Conservation (phyloP, 139 green algal genomes). For the Chlamydomonas schloesseri region DNA sequence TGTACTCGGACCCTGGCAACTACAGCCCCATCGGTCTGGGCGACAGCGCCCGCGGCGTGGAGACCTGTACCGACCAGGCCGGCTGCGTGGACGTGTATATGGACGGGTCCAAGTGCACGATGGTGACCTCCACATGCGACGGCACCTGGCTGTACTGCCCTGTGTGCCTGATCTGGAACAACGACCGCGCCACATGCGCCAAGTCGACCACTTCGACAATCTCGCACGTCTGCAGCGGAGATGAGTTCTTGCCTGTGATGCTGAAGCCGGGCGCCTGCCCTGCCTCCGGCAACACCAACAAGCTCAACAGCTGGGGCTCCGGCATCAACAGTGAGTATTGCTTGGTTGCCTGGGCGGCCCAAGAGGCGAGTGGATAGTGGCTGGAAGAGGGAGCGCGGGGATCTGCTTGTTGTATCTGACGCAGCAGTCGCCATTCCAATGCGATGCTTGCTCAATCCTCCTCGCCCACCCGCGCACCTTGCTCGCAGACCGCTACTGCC, state of each 20-base stretch:
- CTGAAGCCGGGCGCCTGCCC: background rate
- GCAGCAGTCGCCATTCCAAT: too few species aligned
- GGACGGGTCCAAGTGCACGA: background rate
- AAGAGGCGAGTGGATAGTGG: too few species aligned
- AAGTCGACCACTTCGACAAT: background rate
- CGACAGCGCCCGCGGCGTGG: background rate
- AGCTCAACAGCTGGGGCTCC: background rate
- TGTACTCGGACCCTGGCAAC: background rate
- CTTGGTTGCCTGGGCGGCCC: too few species aligned
- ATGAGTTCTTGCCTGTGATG: background rate
- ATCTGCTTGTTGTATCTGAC: too few species aligned
- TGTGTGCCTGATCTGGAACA: background rate
- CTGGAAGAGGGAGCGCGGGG: too few species aligned
- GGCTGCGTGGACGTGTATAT: background rate
- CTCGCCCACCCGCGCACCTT: too few species aligned
- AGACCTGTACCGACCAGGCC: background rate
- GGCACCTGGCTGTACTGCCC: background rate
- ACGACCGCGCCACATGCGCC: background rate
- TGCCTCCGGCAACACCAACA: background rate
- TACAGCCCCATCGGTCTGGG: background rate
- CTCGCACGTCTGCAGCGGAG: background rate
- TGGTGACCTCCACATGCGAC: background rate
- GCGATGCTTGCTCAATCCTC: too few species aligned
- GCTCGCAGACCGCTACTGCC: constrained; percentile 7
- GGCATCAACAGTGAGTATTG: background rate